Base-by-base conservation (phyloP, 257 asterid species). In the Eustoma russellianum region DNA sequence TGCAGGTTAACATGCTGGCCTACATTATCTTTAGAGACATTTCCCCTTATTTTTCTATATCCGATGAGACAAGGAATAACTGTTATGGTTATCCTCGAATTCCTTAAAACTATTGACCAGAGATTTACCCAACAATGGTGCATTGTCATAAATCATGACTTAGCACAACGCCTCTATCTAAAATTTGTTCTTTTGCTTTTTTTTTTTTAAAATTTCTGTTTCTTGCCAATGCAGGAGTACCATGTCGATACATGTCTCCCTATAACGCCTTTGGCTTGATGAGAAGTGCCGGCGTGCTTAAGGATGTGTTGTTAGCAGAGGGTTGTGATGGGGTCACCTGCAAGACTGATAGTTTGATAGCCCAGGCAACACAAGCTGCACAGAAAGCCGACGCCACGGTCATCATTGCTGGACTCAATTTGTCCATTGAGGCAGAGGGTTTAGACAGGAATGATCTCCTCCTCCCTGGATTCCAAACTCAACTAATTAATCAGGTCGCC, bases 391-490 rank as follows among this genome's bases (percentile, higher is more conserved):
- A 78, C 50, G 80, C 67, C 0, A 58, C 74, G 0, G 38, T 81
- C 2, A 7, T 81, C 5, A 56, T 72, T 0, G 74, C 57, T 0
- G 89, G 89, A 8, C 2, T 75, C 5, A 75, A 70, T 59, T 40
- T 59, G 16, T 7, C 50, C 2, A 17, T 72, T 6, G 89, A 81
- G 70, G 65, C 72, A 0, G 82, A 77, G 48, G 33, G 67, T 16
- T 6, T 41, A 13, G 88, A 80, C 43, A 59, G 85, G 43, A 30
- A 7, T 0, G 63, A 65, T 17, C 50, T 81, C 28, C 45, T 52
- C 6, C 67, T 81, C 3, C 88, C 88, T 11, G 85, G 85, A 1
- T 55, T 51, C 33, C 85, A 78, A 48, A 19, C 51, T 1, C 53
- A 52, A 10, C 53, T 81, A 0, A 68, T 81, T 38, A 34, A 50